Evolutionary conservation across 2,329 filamentous ascomycete species (phyloP).

Genomic region (Hypoxylon sp.): DNA sequence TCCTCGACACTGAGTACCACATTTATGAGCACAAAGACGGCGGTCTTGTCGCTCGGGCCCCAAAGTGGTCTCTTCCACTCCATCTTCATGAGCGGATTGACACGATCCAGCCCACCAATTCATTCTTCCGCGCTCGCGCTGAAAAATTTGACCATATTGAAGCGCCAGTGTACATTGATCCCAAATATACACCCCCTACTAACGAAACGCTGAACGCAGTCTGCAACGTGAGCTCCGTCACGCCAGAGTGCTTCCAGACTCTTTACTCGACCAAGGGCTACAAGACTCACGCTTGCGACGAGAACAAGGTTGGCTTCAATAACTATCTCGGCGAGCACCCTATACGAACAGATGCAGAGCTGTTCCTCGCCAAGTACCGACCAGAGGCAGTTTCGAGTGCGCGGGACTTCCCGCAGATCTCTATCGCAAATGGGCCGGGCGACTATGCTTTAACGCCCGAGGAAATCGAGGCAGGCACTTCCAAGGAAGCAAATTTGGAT

Average conservation of each 20-base stretch:
- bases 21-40: conserved; percentile 70
- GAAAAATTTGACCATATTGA: conserved; percentile 53
- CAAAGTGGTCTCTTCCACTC: conserved; percentile 70
- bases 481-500: conserved; percentile 54
- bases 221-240: conserved; percentile 67
- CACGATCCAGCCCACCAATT: conserved; percentile 72
- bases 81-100: conserved; percentile 72
- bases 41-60: conserved; percentile 65
- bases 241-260: conserved; percentile 67
- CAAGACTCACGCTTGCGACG: conserved; percentile 59
- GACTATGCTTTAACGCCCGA: conserved; percentile 49
- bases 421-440: conserved; percentile 55
- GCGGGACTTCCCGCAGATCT: conserved; percentile 54
- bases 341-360: conserved; percentile 61
- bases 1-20: conserved; percentile 68
- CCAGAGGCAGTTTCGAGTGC: conserved; percentile 56
- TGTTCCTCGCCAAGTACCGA: conserved; percentile 57
- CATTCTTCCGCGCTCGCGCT: conserved; percentile 65
- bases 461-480: conserved; percentile 45
- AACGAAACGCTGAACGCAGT: conserved; percentile 50
- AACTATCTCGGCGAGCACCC: conserved; percentile 64
- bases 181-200: conserved; percentile 52
- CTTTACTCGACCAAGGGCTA: conserved; percentile 70
- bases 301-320: conserved; percentile 62
- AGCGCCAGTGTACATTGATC: conserved; percentile 51